phyloP scores from a whole-genome alignment of 2,329 filamentous ascomycete genomes.

The Massarina eburnea region DNA sequence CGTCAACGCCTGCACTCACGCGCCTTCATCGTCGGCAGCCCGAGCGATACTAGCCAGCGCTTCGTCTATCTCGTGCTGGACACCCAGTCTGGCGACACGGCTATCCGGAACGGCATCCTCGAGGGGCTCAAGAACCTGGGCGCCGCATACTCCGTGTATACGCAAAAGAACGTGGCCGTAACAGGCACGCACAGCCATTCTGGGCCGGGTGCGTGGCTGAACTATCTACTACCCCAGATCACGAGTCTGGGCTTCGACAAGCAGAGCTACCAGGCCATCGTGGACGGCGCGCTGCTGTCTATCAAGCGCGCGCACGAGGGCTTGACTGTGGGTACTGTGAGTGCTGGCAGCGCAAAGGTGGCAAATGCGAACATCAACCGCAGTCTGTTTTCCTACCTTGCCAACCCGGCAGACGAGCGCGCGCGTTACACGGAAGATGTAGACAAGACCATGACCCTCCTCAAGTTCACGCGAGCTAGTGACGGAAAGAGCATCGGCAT shows the following conservation, averaged over 20 bases:
- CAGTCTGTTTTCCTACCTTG: slow-evolving; percentile 83
- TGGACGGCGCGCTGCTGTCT: slow-evolving; percentile 80
- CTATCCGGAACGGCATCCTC: slow-evolving; percentile 82
- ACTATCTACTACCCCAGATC: slow-evolving; percentile 90
- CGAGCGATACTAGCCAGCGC: slow-evolving; percentile 65
- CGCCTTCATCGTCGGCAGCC: slow-evolving; percentile 81
- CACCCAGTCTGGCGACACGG: slow-evolving; percentile 84
- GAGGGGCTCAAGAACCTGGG: slow-evolving; percentile 71
- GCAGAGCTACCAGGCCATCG: slow-evolving; percentile 86
- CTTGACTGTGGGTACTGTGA: slow-evolving; percentile 69
- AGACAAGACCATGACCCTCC: slow-evolving; percentile 77
- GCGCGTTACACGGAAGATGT: slow-evolving; percentile 65
- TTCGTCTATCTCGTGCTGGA: slow-evolving; percentile 89
- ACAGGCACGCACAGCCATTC: slow-evolving; percentile 93
- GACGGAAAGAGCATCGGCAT: slow-evolving; percentile 78
- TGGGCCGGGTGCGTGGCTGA: slow-evolving; percentile 89
- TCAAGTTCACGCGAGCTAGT: slow-evolving; percentile 73
- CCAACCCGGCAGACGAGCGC: slow-evolving; percentile 78
- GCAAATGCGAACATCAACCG: slow-evolving; percentile 83
- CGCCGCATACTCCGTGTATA: slow-evolving; percentile 72
- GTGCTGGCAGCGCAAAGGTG: slow-evolving; percentile 69
- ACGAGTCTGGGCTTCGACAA: slow-evolving; percentile 83
- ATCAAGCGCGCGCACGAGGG: slow-evolving; percentile 78
- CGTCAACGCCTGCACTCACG: slow-evolving; percentile 86
- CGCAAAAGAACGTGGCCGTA: slow-evolving; percentile 78